Percentiles rank a stretch among this genome's conserved stretches.
Conservation (phyloP, 2,329 filamentous ascomycete genomes). For the Dactylellina sp. region DNA sequence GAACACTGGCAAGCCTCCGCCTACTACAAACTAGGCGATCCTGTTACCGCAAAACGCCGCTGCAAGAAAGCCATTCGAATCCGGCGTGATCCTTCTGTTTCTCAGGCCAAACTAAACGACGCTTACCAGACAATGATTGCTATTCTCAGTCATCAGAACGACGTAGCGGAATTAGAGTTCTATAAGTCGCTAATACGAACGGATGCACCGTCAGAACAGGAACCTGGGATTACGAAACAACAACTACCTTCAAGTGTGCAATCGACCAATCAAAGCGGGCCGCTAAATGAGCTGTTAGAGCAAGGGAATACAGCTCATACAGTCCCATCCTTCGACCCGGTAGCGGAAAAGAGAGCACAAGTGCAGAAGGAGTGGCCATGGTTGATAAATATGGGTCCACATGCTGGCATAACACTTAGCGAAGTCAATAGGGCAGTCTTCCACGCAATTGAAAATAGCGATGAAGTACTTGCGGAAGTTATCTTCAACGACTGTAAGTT, state of each 20-base stretch:
- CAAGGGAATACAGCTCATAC: neutral
- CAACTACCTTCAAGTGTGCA: too few species aligned
- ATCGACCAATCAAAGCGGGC: neutral
- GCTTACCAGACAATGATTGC: neutral
- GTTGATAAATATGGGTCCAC: neutral
- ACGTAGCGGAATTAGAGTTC: slow-evolving; percentile 19
- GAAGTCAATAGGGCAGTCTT: neutral
- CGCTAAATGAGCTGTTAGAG: neutral
- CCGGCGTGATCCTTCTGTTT: neutral
- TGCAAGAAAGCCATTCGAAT: slow-evolving; percentile 17
- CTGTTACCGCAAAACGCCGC: neutral
- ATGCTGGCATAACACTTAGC: neutral
- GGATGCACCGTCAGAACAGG: too few species aligned
- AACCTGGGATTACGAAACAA: too few species aligned
- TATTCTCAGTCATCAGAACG: slow-evolving; percentile 3
- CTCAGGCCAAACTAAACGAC: neutral
- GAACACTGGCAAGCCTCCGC: slow-evolving; percentile 27
- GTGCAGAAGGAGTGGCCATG: neutral
- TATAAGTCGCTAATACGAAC: slow-evolving; percentile 13
- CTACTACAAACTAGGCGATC: slow-evolving; percentile 12
- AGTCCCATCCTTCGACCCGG: neutral
- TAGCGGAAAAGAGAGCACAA: neutral
- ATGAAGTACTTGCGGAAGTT: slow-evolving; percentile 4
- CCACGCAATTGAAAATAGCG: slow-evolving; percentile 4
- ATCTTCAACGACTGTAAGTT: slow-evolving; percentile 13